Evolutionary conservation across 2,329 filamentous ascomycete species (phyloP).

Genomic region (Colletotrichum sansevieriae): DNA sequence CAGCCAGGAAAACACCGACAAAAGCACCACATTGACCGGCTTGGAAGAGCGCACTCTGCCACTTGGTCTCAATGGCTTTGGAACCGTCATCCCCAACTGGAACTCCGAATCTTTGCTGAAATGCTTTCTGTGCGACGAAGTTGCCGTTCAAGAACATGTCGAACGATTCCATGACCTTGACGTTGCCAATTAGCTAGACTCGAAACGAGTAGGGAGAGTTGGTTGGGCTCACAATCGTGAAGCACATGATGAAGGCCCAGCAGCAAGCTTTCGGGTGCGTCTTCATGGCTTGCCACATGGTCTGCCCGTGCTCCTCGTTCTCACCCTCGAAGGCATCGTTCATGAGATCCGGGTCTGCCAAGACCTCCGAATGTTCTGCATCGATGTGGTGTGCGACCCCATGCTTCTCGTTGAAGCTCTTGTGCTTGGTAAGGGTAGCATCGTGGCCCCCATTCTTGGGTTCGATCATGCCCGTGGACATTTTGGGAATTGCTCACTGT

Average conservation of each 20-base stretch:
- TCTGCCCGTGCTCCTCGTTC: conserved; percentile 58
- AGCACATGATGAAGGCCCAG: conserved; percentile 64
- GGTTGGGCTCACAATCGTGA: conserved; percentile 58
- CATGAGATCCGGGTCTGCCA: conserved; percentile 54
- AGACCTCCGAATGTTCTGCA: conserved; percentile 50
- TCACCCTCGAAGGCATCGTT: conserved; percentile 57
- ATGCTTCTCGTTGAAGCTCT: conserved; percentile 34
- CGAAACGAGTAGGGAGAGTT: neutral
- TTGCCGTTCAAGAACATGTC: conserved; percentile 62
- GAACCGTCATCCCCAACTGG: conserved; percentile 20
- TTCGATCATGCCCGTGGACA: conserved; percentile 38
- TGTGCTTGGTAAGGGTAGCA: conserved; percentile 1
- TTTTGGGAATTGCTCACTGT: conserved; percentile 12
- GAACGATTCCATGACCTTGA: conserved; percentile 63
- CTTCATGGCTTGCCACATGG: conserved; percentile 53
- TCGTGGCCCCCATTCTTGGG: conserved; percentile 33
- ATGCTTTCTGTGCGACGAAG: conserved; percentile 58
- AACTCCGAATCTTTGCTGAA: conserved; percentile 55
- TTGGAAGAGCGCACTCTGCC: conserved; percentile 55
- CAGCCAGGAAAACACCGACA: conserved; percentile 53
- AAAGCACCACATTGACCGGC: conserved; percentile 53
- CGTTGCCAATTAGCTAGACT: neutral
- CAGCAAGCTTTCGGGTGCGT: conserved; percentile 59
- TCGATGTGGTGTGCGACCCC: conserved; percentile 43
- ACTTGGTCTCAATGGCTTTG: conserved; percentile 54